These are phyloP conservation scores for Fusarium mexicanum DNA, from an alignment of 2,329 filamentous ascomycete genomes.

Conservation along the genomic window DNA sequence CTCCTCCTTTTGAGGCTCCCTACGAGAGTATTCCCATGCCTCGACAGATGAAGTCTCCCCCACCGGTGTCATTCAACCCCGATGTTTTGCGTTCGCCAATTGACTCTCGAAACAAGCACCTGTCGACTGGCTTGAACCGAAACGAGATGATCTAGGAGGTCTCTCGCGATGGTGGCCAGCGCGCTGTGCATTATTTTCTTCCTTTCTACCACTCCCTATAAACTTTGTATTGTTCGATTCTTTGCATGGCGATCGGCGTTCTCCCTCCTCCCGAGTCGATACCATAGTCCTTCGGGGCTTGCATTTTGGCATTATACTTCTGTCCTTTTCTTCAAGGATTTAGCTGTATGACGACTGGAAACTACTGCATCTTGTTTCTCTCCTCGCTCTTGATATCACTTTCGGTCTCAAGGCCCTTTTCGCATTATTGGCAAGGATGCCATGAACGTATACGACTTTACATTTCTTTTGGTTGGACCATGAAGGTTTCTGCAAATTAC, in stretches of 20 bases:
- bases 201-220: conserved; percentile 35
- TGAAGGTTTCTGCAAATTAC: conserved; percentile 12
- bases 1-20: conserved; percentile 47
- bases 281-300: conserved; percentile 23
- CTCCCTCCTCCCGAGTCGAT: conserved; percentile 34
- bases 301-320: conserved; percentile 15
- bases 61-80: conserved; percentile 52
- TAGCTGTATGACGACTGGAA: conserved; percentile 1
- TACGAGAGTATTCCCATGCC: conserved; percentile 54
- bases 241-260: conserved; percentile 56
- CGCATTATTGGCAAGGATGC: conserved; percentile 5
- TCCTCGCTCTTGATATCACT: conserved; percentile 18
- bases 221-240: conserved; percentile 35
- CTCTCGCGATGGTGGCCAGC: conserved; percentile 5
- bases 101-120: conserved; percentile 50
- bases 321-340: not conserved
- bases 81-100: conserved; percentile 48
- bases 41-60: conserved; percentile 47
- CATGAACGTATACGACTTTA: conserved; percentile 22
- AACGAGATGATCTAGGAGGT: conserved; percentile 64
- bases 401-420: not conserved
- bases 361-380: not conserved
- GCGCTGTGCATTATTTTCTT: conserved; percentile 13
- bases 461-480: conserved; percentile 24
- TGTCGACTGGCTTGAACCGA: conserved; percentile 61